Percentiles rank a stretch among this genome's conserved stretches.
phyloP scores from a whole-genome alignment of 176 grass and related monocot species.

The Raddia guianensis region DNA sequence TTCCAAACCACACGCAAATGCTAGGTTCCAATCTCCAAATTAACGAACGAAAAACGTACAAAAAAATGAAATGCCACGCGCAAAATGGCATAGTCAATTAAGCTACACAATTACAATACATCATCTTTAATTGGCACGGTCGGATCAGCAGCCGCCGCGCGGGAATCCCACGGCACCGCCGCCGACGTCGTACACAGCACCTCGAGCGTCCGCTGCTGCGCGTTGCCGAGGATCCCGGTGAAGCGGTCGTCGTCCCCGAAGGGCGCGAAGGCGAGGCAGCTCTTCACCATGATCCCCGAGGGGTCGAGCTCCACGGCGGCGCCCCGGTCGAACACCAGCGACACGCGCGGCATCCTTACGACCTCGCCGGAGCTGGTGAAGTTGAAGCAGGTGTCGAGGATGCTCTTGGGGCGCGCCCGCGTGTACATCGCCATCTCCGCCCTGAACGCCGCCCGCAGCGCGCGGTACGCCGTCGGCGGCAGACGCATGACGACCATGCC shows the following conservation, averaged over 20 bases:
- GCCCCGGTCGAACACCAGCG: conserved; percentile 48
- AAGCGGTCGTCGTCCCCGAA: not conserved
- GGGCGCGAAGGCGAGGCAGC: conserved; percentile 59
- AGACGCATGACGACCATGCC: conserved; percentile 52
- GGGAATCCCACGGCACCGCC: not conserved
- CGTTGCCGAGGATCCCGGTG: conserved; percentile 7
- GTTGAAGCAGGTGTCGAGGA: conserved; percentile 71
- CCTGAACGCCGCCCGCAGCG: conserved; percentile 46
- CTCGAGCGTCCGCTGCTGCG: conserved; percentile 15
- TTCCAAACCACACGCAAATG: no score
- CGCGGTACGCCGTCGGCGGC: conserved; percentile 49
- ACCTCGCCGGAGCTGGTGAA: conserved; percentile 1
- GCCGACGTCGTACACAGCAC: not conserved
- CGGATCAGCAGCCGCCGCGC: not conserved
- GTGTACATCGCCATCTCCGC: conserved; percentile 45
- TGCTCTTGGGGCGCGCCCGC: conserved; percentile 12
- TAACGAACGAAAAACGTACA: no score
- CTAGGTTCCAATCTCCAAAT: no score
- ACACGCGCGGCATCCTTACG: conserved; percentile 41
- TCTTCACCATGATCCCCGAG: conserved; percentile 21
- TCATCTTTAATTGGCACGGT: no score
- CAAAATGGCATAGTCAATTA: no score
- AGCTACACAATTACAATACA: no score
- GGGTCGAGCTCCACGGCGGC: conserved; percentile 39
- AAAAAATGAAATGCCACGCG: no score